phyloP scores from a whole-genome alignment of 169 alveolate species.

The Babesia gibsoni region DNA sequence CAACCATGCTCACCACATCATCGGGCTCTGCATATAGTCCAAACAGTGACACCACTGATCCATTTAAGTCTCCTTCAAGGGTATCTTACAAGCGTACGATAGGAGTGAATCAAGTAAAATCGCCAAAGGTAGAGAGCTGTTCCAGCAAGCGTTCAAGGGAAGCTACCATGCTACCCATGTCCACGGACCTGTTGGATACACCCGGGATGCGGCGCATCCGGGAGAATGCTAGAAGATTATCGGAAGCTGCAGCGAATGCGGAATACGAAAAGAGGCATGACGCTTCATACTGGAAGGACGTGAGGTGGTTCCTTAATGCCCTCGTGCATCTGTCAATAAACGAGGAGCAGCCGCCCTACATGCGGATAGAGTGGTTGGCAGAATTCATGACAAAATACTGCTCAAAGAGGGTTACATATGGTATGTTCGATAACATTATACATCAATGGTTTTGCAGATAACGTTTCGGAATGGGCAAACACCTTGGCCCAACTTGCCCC shows the following conservation, averaged over 20 bases:
- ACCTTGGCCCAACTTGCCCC: constrained; percentile 43
- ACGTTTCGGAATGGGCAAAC: constrained; percentile 48
- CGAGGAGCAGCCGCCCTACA: constrained; percentile 38
- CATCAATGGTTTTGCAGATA: constrained; percentile 11
- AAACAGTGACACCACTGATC: neutral
- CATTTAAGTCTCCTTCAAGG: neutral
- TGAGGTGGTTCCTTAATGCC: constrained; percentile 41
- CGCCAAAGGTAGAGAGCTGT: neutral
- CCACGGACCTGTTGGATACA: constrained; percentile 48
- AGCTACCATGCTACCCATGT: constrained; percentile 27
- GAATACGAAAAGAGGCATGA: constrained; percentile 14
- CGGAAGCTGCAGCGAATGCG: neutral
- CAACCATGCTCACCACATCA: neutral
- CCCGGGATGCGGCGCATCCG: constrained; percentile 64
- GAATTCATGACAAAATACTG: constrained; percentile 54
- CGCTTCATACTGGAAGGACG: constrained; percentile 39
- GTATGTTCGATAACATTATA: neutral
- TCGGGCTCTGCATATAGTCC: neutral
- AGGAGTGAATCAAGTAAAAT: neutral
- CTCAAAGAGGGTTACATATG: constrained; percentile 34
- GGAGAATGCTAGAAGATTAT: constrained; percentile 30
- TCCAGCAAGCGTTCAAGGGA: constrained; percentile 25
- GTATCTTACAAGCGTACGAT: neutral
- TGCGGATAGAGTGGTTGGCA: constrained; percentile 45
- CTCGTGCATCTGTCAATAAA: constrained; percentile 33